These are phyloP conservation scores for Rhynchosporium agropyri DNA, from an alignment of 2,329 filamentous ascomycete species.

Conservation along the genomic window DNA sequence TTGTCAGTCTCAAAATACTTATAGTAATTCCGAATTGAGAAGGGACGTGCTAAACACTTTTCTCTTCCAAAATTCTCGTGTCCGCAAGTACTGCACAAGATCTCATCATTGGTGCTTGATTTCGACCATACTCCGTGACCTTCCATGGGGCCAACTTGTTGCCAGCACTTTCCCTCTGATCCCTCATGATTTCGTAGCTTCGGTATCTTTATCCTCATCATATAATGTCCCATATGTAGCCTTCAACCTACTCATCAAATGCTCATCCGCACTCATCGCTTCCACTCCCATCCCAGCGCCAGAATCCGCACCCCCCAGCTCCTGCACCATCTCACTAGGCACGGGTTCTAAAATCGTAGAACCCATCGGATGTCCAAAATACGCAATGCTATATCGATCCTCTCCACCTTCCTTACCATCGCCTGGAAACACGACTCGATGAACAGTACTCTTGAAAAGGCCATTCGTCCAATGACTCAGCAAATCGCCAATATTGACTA, in stretches of 20 bases:
- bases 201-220: slow-evolving; percentile 41
- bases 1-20: too few relatives aligned
- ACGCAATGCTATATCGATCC: slow-evolving; percentile 67
- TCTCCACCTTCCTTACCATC: slow-evolving; percentile 54
- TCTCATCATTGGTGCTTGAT: too few relatives aligned
- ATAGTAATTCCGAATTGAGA: too few relatives aligned
- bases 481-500: slow-evolving; percentile 72
- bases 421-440: slow-evolving; percentile 77
- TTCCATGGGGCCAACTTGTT: too few relatives aligned
- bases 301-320: slow-evolving; percentile 42
- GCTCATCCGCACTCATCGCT: slow-evolving; percentile 65
- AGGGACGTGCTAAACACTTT: too few relatives aligned
- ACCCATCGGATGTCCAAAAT: slow-evolving; percentile 67
- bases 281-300: slow-evolving; percentile 47
- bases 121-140: too few relatives aligned
- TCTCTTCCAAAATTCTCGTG: too few relatives aligned
- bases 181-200: not conserved
- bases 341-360: slow-evolving; percentile 57
- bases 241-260: slow-evolving; percentile 62
- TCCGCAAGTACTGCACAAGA: too few relatives aligned
- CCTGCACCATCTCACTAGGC: slow-evolving; percentile 59
- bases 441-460: slow-evolving; percentile 82
- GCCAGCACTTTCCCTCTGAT: too few relatives aligned
- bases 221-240: slow-evolving; percentile 63
- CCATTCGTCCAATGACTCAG: slow-evolving; percentile 90